Base-by-base conservation (phyloP, 129 eudicot genomes). In the Oenanthe sinensis region DNA sequence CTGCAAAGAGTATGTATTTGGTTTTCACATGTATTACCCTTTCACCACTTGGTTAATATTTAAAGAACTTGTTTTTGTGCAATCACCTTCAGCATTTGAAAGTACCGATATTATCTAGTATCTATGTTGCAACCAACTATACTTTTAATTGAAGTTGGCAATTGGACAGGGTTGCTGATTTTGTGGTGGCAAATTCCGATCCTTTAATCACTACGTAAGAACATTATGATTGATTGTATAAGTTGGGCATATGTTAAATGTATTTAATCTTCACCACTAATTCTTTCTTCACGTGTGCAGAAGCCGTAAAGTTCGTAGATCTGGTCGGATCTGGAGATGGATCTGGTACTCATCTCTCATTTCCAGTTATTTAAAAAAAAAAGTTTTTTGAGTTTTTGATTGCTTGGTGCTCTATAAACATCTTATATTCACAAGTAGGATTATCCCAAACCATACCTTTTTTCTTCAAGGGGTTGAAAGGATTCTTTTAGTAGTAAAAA, bases 281-380 rank as follows among this genome's bases (percentile, higher is more conserved):
- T 58, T 15, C 17, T 14, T 8, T 54, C 71, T 48, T 54, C n/a
- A 45, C 46, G 48, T 12, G 22, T 81, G 69, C 94, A 93, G 97
- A 75, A 81, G 78, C n/a, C 80, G 55, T 84, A 89, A 89, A 86
- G 69, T 43, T 40, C 82, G 81, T 6, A 91, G 84, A 77, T 81
- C 89, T 5, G 80, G 90, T 65, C 65, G 90, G 76, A 83, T 89
- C 82, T 91, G 98, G 98, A 91, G 87, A 84, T 89, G 98, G 98
- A 88, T 93, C 83, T 91, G 98, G 98, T 93, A 90, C 14, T 48
- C 60, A 17, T 58, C 67, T 55, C 8, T n/a, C 67, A 58, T 58
- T n/a, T 58, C 13, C 4, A 1, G 55, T 49, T 49, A 8, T 6
- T 55, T 52, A 1, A 6, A 55, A 20, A 1, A 6, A 55, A 20